These are phyloP conservation scores for Rugosomyces carneus DNA, from an alignment of 1,284 basidiomycete genomes.

Conservation along the genomic window DNA sequence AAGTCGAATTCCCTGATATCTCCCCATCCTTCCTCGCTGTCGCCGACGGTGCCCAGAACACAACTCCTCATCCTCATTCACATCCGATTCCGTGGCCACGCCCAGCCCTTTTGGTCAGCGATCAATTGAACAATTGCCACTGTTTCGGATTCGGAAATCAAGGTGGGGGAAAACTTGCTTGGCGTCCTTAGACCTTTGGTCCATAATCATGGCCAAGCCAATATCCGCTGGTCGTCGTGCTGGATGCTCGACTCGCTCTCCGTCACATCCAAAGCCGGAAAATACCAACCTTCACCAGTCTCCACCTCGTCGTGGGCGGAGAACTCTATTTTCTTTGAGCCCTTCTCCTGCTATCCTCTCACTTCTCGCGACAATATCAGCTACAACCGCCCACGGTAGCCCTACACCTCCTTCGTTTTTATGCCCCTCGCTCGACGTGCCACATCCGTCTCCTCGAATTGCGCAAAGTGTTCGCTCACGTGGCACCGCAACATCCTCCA, in stretches of 20 bases:
- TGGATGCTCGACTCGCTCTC: constrained; percentile 17
- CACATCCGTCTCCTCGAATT: constrained; percentile 6
- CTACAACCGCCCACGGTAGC: constrained; percentile 37
- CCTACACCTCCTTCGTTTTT: constrained; percentile 56
- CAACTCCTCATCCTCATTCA: background rate
- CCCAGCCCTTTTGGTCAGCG: constrained; percentile 6
- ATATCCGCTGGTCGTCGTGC: constrained; percentile 20
- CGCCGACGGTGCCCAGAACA: constrained; percentile 5
- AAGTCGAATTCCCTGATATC: constrained; percentile 6
- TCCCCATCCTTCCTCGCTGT: constrained; percentile 9
- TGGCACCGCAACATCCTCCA: constrained; percentile 1
- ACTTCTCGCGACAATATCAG: constrained; percentile 47
- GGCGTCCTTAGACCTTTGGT: constrained; percentile 26
- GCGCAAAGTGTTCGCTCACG: constrained; percentile 6
- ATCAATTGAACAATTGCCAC: constrained; percentile 7
- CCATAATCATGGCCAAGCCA: constrained; percentile 35
- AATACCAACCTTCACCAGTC: constrained; percentile 14
- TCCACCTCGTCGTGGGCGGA: constrained; percentile 18
- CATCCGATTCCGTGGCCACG: background rate
- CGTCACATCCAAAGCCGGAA: constrained; percentile 5
- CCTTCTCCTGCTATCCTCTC: constrained; percentile 48
- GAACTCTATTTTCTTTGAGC: constrained; percentile 11
- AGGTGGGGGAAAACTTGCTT: constrained; percentile 27
- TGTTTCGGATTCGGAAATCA: constrained; percentile 15
- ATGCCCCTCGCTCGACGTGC: constrained; percentile 43